Percentiles rank a stretch among this genome's conserved stretches.
These are phyloP conservation scores for Phytophthora pseudosyringae DNA, from an alignment of 352 stramenopile species.

Conservation along the genomic window DNA sequence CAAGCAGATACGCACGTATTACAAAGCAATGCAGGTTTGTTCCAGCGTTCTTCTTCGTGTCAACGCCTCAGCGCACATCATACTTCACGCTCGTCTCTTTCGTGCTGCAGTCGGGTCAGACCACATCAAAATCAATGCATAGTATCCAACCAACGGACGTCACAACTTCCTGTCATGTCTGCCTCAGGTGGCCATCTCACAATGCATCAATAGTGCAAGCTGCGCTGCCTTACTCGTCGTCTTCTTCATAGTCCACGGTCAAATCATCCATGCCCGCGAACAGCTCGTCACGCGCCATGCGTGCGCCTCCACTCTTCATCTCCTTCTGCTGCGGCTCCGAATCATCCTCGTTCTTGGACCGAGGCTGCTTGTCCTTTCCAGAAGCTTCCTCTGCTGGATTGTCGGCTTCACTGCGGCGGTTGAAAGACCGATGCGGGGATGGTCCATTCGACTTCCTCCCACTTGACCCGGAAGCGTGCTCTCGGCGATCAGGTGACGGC, in stretches of 20 bases:
- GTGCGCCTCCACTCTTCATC: constrained; percentile 35
- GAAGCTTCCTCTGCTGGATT: constrained; percentile 30
- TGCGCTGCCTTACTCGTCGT: constrained; percentile 54
- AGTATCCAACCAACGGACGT: constrained; percentile 32
- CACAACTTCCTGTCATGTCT: constrained; percentile 25
- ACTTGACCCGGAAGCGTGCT: constrained; percentile 31
- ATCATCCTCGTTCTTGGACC: constrained; percentile 38
- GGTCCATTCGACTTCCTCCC: constrained; percentile 35
- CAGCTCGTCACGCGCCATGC: constrained; percentile 43
- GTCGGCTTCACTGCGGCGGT: constrained; percentile 29
- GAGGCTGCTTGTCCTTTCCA: constrained; percentile 28
- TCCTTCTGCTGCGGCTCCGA: constrained; percentile 39
- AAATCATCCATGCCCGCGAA: constrained; percentile 81
- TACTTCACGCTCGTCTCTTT: constrained; percentile 26
- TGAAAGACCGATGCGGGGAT: constrained; percentile 40
- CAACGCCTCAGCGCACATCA: constrained; percentile 19
- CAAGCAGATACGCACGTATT: constrained; percentile 54
- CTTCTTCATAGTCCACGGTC: constrained; percentile 85
- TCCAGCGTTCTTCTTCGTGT: constrained; percentile 23
- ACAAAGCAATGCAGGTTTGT: constrained; percentile 44
- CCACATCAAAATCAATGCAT: constrained; percentile 40
- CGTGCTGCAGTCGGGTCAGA: constrained; percentile 20
- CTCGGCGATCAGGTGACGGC: constrained; percentile 46
- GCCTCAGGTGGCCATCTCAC: constrained; percentile 12
- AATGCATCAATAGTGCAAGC: constrained; percentile 24